phyloP scores from a whole-genome alignment of 495 filamentous ascomycete species.

The Jackrogersella minutella region DNA sequence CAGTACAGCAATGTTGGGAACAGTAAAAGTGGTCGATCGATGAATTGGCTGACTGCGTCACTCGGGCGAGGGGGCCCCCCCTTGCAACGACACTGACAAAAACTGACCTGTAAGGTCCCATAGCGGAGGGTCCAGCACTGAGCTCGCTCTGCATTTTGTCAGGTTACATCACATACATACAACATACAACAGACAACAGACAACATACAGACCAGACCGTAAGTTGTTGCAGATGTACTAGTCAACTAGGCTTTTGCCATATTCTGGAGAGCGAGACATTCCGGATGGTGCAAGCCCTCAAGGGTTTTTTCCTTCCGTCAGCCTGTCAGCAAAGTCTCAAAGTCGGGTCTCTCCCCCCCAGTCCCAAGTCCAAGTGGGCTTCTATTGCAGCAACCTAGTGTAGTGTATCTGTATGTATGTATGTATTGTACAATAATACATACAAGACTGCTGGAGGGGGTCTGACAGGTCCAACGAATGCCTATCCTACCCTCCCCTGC shows the following conservation, averaged over 20 bases:
- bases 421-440: no score
- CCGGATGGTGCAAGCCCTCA: constrained; percentile 29
- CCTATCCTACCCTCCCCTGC: constrained; percentile 37
- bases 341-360: background rate
- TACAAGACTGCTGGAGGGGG: background rate
- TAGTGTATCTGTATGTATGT: no score
- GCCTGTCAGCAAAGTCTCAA: constrained; percentile 28
- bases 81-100: constrained; percentile 18
- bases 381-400: constrained; percentile 36
- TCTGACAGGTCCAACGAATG: constrained; percentile 31
- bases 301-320: constrained; percentile 11
- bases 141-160: constrained; percentile 32
- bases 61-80: constrained; percentile 33
- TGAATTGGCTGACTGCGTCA: constrained; percentile 43
- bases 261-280: constrained; percentile 34
- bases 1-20: constrained; percentile 14
- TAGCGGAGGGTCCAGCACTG: constrained; percentile 32
- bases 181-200: no score
- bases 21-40: constrained; percentile 37
- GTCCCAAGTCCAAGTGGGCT: constrained; percentile 25
- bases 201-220: no score
- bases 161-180: constrained; percentile 44
- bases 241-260: constrained; percentile 20
- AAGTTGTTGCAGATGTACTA: constrained; percentile 9
- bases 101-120: constrained; percentile 42